Evolutionary conservation across 441 rosid genomes (phyloP), one percentile per base, ranked within the genome.

Genomic region (Omphalea diandra): DNA sequence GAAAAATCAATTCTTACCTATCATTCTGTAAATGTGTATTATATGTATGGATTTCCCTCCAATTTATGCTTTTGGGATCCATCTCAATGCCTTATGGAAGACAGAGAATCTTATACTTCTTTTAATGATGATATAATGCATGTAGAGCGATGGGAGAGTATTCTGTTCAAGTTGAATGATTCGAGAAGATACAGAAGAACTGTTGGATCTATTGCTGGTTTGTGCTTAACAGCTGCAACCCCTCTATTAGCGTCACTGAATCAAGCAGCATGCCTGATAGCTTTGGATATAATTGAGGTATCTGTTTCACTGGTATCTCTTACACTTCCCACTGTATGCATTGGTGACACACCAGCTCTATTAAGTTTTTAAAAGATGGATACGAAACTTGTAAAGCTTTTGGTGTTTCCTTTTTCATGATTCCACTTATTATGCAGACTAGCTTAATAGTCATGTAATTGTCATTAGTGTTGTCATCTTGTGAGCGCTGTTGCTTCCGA

Each of bases 211-310:
- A 80, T 89, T 67, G 87, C 90, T 57, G 82, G 86, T 74, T 90
- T 92, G n/a, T 90, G 98, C 83, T 83, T 92, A 74, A 76, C 74
- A 12, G 82, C 96, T 14, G 87, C 92, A 76, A 84, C 83, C 15
- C 93, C 98, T 71, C 82, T 93, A 36, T 86, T 90, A 68, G 95
- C 90, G 72, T 89, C 97, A 69, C 69, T 71, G 75, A 76, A 86
- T 67, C 99, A 90, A 75, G 80, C 73, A 31, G 74, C 83, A 46
- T 88, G 94, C 87, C 83, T 94, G 80, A 86, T 84, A 76, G 89
- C 88, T 22, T 81, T 90, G 71, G 88, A 85, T 73, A 89, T 92
- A 70, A 74, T 94, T 44, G 94, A 91, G 96, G 97, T 94, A 85
- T 38, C 55, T 63, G 20, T 67, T 54, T 55, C 20, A 26, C 17